Evolutionary conservation across 805 yeast genomes (phyloP).

Genomic region (Candida chauliodis): DNA sequence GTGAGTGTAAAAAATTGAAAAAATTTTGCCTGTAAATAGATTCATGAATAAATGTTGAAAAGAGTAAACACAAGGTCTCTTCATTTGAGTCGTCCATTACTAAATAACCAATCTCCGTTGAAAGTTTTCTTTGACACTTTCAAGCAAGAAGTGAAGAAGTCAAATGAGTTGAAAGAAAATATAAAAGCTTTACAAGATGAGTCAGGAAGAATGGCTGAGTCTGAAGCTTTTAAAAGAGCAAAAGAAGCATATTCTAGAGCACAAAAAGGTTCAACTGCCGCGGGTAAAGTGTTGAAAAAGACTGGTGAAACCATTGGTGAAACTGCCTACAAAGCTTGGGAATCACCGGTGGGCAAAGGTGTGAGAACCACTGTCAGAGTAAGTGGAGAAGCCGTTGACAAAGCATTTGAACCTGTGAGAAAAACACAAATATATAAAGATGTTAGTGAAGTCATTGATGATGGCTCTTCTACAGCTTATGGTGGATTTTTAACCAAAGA

Average conservation of each 20-base stretch:
- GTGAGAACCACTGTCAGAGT: slow-evolving; percentile 82
- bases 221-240: slow-evolving; percentile 90
- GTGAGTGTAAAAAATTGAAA: slow-evolving; percentile 1
- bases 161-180: slow-evolving; percentile 83
- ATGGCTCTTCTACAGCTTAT: slow-evolving; percentile 82
- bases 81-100: not conserved
- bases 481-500: slow-evolving; percentile 92
- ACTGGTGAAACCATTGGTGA: slow-evolving; percentile 94
- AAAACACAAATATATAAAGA: slow-evolving; percentile 87
- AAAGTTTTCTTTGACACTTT: slow-evolving; percentile 93
- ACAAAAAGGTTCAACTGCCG: slow-evolving; percentile 63
- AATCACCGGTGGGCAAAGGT: slow-evolving; percentile 83
- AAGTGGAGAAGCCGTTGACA: slow-evolving; percentile 83
- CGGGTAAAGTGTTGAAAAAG: slow-evolving; percentile 71
- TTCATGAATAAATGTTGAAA: slow-evolving; percentile 2
- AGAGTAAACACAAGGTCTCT: slow-evolving; percentile 2
- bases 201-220: slow-evolving; percentile 89
- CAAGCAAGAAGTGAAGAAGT: slow-evolving; percentile 85
- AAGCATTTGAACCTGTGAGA: slow-evolving; percentile 89
- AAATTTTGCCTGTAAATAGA: slow-evolving; percentile 1
- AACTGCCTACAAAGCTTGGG: slow-evolving; percentile 93
- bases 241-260: slow-evolving; percentile 89
- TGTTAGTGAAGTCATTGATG: slow-evolving; percentile 83
- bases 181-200: slow-evolving; percentile 95
- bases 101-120: slow-evolving; percentile 60